Base-by-base conservation (phyloP, 2,329 filamentous ascomycete genomes). In the Sporothrix phasma region DNA sequence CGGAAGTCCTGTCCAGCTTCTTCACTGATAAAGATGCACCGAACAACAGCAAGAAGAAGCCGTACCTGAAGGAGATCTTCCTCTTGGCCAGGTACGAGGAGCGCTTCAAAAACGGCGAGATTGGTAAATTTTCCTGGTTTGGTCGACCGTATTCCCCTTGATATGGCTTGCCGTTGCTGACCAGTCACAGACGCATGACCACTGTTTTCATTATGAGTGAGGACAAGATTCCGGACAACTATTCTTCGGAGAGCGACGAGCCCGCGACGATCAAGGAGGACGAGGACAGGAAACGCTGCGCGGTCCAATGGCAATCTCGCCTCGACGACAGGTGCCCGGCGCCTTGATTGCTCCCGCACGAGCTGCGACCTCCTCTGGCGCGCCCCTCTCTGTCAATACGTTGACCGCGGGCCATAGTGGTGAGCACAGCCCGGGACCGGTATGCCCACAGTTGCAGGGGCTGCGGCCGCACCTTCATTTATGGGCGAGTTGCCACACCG, bases 1-100 rank as follows among this genome's bases (percentile, higher is more conserved):
- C 76, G 59, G 84, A 88, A 63, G 81, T 81, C 0, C 76, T 87
- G 31, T 81, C 81, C 0, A 74, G 76, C 17, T 87, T 84, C 73
- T 87, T 86, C 65, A 75, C 77, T 15, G 83, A 86, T 66, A 81
- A 80, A 62, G 80, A 83, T 2, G 75, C 77, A 29, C 76, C 78
- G 0, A 77, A 76, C 47, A 87, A 87, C 64, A 72, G 73, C 1
- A 76, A 76, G 66, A 87, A 87, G 75, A 79, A 77, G 64, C 76
- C 78, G 0, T 84, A 79, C 56, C 70, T 88, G 8, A 81, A 78
- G 62, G 84, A 87, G 69, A 81, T 87, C 8, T 87, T 88, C 74
- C 82, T 80, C 66, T 79, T 88, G 34, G 84, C 84, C 0, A 78
- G 74, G 63, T 73, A 76, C 34, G 81, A 88, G 67, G 83, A 86